Evolutionary conservation across 2,329 filamentous ascomycete genomes (phyloP).

Genomic region (Clarireedia hainanense): DNA sequence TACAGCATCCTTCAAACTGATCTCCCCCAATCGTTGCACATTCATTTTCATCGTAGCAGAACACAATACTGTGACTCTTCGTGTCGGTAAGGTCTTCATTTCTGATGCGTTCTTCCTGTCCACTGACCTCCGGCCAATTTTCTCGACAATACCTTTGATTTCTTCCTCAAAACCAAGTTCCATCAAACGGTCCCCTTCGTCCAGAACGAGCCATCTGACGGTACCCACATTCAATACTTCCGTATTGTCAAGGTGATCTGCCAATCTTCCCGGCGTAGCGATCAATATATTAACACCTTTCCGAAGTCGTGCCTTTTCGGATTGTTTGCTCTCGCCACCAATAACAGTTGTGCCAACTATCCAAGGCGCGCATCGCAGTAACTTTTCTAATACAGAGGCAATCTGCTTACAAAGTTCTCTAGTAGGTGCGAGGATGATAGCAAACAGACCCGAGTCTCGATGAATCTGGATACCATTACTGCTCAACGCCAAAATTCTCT

Average conservation of each 20-base stretch:
- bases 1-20: conserved; percentile 86
- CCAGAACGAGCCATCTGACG: conserved; percentile 87
- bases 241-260: conserved; percentile 89
- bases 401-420: conserved; percentile 94
- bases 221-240: conserved; percentile 80
- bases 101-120: conserved; percentile 50
- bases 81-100: conserved; percentile 58
- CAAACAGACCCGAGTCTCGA: conserved; percentile 83
- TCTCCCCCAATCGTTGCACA: conserved; percentile 86
- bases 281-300: conserved; percentile 96
- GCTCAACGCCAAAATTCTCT: conserved; percentile 75
- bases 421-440: conserved; percentile 88
- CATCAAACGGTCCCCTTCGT: conserved; percentile 97
- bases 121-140: conserved; percentile 60
- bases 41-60: conserved; percentile 98
- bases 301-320: conserved; percentile 85
- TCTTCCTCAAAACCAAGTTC: conserved; percentile 96
- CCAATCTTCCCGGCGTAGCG: conserved; percentile 83
- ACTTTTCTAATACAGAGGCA: conserved; percentile 71
- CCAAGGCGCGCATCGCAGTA: conserved; percentile 87
- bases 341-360: conserved; percentile 82
- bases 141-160: conserved; percentile 75
- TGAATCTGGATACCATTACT: conserved; percentile 51
- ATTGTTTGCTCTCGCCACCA: conserved; percentile 61
- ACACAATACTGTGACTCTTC: conserved; percentile 81